Conservation (phyloP, 1,139 yeast species). For the Hyphopichia fennica region DNA sequence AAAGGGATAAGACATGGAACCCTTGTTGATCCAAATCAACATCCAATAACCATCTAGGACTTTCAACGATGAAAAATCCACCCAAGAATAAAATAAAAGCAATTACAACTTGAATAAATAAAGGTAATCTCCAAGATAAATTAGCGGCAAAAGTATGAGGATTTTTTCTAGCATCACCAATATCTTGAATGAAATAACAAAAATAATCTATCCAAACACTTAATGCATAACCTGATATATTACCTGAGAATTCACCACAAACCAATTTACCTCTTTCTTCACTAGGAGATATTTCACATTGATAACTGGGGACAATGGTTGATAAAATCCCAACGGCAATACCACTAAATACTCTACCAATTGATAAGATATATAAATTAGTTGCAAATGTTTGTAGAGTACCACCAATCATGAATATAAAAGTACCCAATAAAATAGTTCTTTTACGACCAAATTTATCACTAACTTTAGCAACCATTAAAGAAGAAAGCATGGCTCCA, state of each 20-base stretch:
- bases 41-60: conserved; percentile 56
- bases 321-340: conserved; percentile 54
- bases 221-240: conserved; percentile 50
- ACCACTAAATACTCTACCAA: conserved; percentile 53
- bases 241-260: conserved; percentile 57
- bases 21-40: conserved; percentile 53
- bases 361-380: conserved; percentile 42
- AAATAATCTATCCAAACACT: conserved; percentile 59
- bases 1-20: conserved; percentile 74
- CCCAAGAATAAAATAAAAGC: conserved; percentile 49
- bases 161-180: conserved; percentile 38
- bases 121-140: conserved; percentile 54
- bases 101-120: conserved; percentile 48
- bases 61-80: conserved; percentile 54
- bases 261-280: conserved; percentile 56
- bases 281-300: conserved; percentile 56
- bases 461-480: conserved; percentile 47
- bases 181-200: conserved; percentile 47
- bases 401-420: conserved; percentile 52
- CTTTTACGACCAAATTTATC: conserved; percentile 49
- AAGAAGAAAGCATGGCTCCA: conserved; percentile 51
- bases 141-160: conserved; percentile 44
- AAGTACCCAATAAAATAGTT: conserved; percentile 50
- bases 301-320: conserved; percentile 55
- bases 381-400: conserved; percentile 47